Evolutionary conservation across 1,284 basidiomycete species (phyloP).

Genomic region (Sporisorium exsertum): DNA sequence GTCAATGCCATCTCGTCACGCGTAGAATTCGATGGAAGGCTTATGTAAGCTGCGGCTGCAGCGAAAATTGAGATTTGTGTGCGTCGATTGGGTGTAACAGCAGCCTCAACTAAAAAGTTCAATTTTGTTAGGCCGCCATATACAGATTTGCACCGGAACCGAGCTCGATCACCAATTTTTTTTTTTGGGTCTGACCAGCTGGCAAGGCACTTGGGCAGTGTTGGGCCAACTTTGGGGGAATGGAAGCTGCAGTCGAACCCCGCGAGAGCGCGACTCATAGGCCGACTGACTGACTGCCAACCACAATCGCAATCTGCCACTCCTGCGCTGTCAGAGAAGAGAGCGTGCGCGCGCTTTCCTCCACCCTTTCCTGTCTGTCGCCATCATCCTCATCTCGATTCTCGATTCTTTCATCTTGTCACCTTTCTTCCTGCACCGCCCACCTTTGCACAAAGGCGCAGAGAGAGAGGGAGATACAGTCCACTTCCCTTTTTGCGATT

Average conservation of each 20-base stretch:
- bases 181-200: neutral
- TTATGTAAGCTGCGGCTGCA: conserved; percentile 26
- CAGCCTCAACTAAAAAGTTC: too few relatives aligned
- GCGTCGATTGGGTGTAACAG: conserved; percentile 6
- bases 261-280: too few relatives aligned
- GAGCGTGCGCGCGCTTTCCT: neutral
- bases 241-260: neutral
- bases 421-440: neutral
- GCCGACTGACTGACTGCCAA: too few relatives aligned
- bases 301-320: too few relatives aligned
- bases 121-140: neutral
- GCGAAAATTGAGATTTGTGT: neutral
- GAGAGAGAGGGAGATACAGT: neutral
- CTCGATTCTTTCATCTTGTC: neutral
- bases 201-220: conserved; percentile 4
- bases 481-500: too few relatives aligned
- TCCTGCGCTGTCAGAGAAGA: too few relatives aligned
- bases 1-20: neutral
- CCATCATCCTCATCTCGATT: neutral
- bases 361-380: neutral
- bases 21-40: conserved; percentile 51
- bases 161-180: conserved; percentile 40
- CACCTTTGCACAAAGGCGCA: neutral
- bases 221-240: neutral
- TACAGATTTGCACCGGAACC: conserved; percentile 19